Evolutionary conservation across 2,329 filamentous ascomycete species (phyloP).

Genomic region (Calonectria pteridis): DNA sequence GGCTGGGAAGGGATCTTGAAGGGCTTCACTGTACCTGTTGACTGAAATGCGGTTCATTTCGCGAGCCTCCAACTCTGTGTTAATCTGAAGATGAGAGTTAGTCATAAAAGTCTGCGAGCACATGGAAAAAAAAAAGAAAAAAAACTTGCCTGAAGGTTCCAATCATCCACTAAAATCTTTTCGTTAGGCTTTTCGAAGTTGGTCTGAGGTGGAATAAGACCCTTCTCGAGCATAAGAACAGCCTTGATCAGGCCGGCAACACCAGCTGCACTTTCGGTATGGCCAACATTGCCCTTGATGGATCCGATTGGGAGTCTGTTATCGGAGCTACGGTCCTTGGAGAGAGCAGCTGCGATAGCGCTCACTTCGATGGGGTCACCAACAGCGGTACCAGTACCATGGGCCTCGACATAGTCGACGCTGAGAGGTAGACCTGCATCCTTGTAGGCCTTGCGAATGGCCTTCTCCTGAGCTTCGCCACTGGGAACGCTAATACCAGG

Average conservation of each 20-base stretch:
- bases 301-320: constrained; percentile 55
- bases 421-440: constrained; percentile 47
- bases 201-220: constrained; percentile 48
- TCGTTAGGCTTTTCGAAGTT: constrained; percentile 47
- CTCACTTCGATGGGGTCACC: constrained; percentile 61
- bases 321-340: constrained; percentile 43
- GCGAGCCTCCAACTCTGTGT: constrained; percentile 4
- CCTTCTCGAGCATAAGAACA: constrained; percentile 46
- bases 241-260: constrained; percentile 46
- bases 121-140: background rate
- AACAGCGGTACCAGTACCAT: constrained; percentile 61
- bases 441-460: constrained; percentile 51
- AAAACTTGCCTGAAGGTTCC: constrained; percentile 36
- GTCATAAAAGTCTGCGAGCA: background rate
- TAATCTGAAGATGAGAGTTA: constrained; percentile 9
- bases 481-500: constrained; percentile 55
- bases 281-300: constrained; percentile 53
- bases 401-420: constrained; percentile 55
- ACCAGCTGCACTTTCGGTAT: constrained; percentile 45
- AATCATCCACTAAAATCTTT: constrained; percentile 42
- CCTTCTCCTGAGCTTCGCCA: constrained; percentile 49
- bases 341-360: constrained; percentile 54
- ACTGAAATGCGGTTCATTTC: constrained; percentile 25
- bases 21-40: constrained; percentile 17
- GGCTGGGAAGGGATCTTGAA: background rate